A percentile compares a stretch with the other conserved stretches of the same genome.
Evolutionary conservation across 1,139 yeast species (phyloP).

Genomic region (Pichia sp.): DNA sequence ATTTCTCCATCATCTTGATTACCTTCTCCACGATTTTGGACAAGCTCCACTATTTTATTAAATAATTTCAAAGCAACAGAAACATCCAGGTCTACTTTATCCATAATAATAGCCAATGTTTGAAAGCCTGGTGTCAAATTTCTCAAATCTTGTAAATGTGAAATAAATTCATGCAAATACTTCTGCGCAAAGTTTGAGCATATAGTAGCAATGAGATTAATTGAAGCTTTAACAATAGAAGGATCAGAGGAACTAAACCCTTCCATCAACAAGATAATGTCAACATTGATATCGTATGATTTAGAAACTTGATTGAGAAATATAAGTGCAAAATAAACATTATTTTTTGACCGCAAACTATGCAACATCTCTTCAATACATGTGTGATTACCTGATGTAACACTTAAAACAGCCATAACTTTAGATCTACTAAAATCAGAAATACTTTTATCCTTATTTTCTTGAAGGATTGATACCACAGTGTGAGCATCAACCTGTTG

Average conservation of each 20-base stretch:
- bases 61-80: constrained; percentile 24
- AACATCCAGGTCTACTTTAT: constrained; percentile 15
- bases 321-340: constrained; percentile 29
- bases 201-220: constrained; percentile 48
- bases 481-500: constrained; percentile 8
- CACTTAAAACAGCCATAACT: constrained; percentile 37
- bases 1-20: no score
- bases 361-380: constrained; percentile 30
- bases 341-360: constrained; percentile 27
- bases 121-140: constrained; percentile 24
- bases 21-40: constrained; percentile 3
- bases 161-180: constrained; percentile 32
- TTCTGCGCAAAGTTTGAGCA: constrained; percentile 33
- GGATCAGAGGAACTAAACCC: constrained; percentile 33
- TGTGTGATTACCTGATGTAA: constrained; percentile 29
- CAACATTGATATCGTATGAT: constrained; percentile 26
- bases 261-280: constrained; percentile 30
- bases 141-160: constrained; percentile 20
- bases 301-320: constrained; percentile 44
- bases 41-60: constrained; percentile 18
- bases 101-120: constrained; percentile 36
- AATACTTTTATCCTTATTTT: no score
- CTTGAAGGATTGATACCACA: constrained; percentile 16
- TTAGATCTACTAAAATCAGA: constrained; percentile 26
- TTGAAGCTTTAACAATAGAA: constrained; percentile 38